Base-by-base conservation (phyloP, 2,329 filamentous ascomycete genomes). In the Clonostachys rosea region DNA sequence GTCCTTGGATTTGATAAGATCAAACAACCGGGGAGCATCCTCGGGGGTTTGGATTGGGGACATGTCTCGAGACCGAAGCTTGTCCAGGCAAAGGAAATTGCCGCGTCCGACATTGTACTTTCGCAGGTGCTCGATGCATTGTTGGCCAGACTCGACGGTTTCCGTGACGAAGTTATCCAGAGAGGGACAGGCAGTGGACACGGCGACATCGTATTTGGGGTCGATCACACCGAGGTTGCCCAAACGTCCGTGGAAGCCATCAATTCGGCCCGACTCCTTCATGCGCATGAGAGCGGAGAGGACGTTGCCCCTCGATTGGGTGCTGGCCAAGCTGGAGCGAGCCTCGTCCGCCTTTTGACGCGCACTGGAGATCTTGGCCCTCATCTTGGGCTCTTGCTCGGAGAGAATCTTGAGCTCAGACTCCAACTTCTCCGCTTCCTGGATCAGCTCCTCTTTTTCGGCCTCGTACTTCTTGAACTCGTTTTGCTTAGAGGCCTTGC, bases 111-210 rank as follows among this genome's bases (percentile, higher is more conserved):
- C 83, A 56, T 96, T 96, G 58, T 96, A 99, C 75, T 97, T 99
- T 47, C 94, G 84, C 12, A 99, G 78, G 60, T 99, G 94, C 61
- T 97, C 94, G 53, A 99, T 97, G 66, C 95, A 99, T 64, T 97
- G 91, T 66, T 99, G 94, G 53, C 91, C 94, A 49, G 91, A 89
- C 59, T 97, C 94, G 13, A 97, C 92, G 1, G 89, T 91, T 58
- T 97, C 94, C 1, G 95, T 95, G 10, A 99, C 92, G 67, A 99
- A 91, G 61, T 97, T 96, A 66, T 99, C 90, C 10, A 99, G 80
- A 3, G 87, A 80, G 42, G 89, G 85, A 56, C 94, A 97, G 11
- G 94, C 95, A 0, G 94, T 99, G 1, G 95, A 99, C 50, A 99
- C 96, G n/a, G 94, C 94, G 40, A 99, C 83, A 59, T 99, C 94